Percentiles rank a stretch among this genome's conserved stretches.
These are phyloP conservation scores for Spergularia marina DNA, from an alignment of 148 eudicot genomes.

Conservation along the genomic window DNA sequence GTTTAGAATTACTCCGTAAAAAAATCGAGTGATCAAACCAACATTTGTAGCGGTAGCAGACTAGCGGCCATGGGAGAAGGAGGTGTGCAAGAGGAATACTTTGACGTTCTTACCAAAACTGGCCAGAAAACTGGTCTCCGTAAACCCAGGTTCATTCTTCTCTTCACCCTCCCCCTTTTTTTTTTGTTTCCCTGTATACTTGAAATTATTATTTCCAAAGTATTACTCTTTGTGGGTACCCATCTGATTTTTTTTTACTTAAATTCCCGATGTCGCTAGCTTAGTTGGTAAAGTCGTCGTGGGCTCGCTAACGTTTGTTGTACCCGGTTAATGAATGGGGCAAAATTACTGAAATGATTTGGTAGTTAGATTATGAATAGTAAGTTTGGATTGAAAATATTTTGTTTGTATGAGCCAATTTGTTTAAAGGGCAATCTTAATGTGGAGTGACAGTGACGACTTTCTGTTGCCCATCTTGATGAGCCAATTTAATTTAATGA, in stretches of 20 bases:
- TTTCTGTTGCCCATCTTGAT: background rate
- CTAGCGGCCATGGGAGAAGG: constrained; percentile 28
- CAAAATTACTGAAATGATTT: no score
- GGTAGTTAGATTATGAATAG: no score
- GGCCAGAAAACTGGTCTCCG: constrained; percentile 49
- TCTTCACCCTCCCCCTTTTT: background rate
- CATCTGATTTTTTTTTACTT: background rate
- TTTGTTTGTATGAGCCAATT: background rate
- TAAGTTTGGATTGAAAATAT: background rate
- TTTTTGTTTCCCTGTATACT: background rate
- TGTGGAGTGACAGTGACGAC: background rate
- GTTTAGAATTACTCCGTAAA: no score
- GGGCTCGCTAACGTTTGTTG: no score
- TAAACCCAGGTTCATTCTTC: constrained; percentile 41
- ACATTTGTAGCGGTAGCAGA: background rate
- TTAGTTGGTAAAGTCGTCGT: no score
- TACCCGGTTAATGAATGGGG: no score
- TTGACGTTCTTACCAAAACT: constrained; percentile 51
- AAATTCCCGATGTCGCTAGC: background rate
- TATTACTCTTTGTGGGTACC: background rate
- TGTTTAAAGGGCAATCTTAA: background rate
- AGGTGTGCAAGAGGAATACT: constrained; percentile 34
- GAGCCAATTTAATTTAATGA: no score
- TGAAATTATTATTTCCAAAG: background rate
- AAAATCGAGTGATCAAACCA: no score